phyloP scores from a whole-genome alignment of 352 stramenopile species.

The Pythium aphanidermatum region DNA sequence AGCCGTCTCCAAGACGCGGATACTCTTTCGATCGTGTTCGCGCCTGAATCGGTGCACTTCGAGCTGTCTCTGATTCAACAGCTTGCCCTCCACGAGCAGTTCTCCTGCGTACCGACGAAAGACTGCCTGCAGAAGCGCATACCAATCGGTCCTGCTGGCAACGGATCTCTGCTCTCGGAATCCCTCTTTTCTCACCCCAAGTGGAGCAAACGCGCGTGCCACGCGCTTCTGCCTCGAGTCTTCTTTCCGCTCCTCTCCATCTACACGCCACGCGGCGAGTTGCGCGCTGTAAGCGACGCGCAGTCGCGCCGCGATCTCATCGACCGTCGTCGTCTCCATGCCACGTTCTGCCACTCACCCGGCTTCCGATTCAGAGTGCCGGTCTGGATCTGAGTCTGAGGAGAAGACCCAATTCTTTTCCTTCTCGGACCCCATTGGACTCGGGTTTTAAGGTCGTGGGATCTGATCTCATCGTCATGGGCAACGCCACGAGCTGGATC shows the following conservation, averaged over 20 bases:
- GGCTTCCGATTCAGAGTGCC: neutral
- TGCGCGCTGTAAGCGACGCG: constrained; percentile 6
- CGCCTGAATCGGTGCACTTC: constrained; percentile 22
- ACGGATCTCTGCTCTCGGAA: too few species aligned
- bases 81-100: constrained; percentile 27
- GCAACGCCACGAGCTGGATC: constrained; percentile 70
- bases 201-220: too few species aligned
- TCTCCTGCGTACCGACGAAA: constrained; percentile 25
- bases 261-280: too few species aligned
- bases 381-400: neutral
- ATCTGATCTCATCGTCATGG: constrained; percentile 29
- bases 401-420: too few species aligned
- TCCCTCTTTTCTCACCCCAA: too few species aligned
- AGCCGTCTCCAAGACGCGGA: neutral
- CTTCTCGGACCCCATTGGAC: too few species aligned
- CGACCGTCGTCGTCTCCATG: constrained; percentile 11
- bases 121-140: constrained; percentile 12
- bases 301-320: constrained; percentile 5
- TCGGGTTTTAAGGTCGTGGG: too few species aligned
- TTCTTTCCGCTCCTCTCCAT: too few species aligned
- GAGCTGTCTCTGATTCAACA: constrained; percentile 42
- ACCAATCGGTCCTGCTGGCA: constrained; percentile 3
- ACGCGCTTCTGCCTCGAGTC: too few species aligned
- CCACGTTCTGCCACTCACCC: neutral
- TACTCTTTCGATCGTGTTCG: neutral